A percentile compares a stretch with the other conserved stretches of the same genome.
These are phyloP conservation scores for Erodium maritimum DNA, from an alignment of 345 rosid genomes.

Conservation along the genomic window DNA sequence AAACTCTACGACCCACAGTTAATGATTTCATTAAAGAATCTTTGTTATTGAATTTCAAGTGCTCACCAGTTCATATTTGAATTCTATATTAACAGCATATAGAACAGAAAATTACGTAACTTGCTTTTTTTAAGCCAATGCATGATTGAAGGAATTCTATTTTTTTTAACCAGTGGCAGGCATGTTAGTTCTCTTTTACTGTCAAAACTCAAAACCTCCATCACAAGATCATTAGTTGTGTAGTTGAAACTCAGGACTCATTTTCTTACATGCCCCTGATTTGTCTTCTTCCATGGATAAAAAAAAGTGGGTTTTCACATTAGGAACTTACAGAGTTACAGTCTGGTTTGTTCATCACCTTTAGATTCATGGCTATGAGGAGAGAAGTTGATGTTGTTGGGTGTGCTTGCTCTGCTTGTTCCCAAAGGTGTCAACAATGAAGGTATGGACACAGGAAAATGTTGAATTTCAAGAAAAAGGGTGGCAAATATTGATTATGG, in stretches of 20 bases:
- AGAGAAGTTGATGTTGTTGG: constrained; percentile 15
- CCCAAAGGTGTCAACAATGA: constrained; percentile 75
- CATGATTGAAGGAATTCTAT: constrained; percentile 30
- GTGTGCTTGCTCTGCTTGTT: constrained; percentile 23
- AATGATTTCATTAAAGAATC: neutral
- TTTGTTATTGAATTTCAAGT: constrained; percentile 7
- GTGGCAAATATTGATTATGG: neutral
- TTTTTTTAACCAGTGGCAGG: constrained; percentile 30
- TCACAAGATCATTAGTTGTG: too few relatives aligned
- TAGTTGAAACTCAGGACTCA: too few relatives aligned
- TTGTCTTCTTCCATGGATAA: too few relatives aligned
- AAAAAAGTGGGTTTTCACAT: too few relatives aligned
- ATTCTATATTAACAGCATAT: neutral
- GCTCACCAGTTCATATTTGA: constrained; percentile 19
- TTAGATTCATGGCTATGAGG: constrained; percentile 23
- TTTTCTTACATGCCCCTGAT: too few relatives aligned
- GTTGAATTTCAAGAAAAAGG: neutral
- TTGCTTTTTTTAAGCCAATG: constrained; percentile 16
- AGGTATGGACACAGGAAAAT: constrained; percentile 33
- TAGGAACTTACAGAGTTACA: constrained; percentile 13
- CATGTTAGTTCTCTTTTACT: constrained; percentile 23
- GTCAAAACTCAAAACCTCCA: constrained; percentile 3
- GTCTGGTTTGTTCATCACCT: constrained; percentile 11
- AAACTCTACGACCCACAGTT: constrained; percentile 17
- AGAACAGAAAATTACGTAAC: constrained; percentile 9